These are phyloP conservation scores for Fagopyrum homotropicum DNA, from an alignment of 148 eudicot species.

Conservation along the genomic window DNA sequence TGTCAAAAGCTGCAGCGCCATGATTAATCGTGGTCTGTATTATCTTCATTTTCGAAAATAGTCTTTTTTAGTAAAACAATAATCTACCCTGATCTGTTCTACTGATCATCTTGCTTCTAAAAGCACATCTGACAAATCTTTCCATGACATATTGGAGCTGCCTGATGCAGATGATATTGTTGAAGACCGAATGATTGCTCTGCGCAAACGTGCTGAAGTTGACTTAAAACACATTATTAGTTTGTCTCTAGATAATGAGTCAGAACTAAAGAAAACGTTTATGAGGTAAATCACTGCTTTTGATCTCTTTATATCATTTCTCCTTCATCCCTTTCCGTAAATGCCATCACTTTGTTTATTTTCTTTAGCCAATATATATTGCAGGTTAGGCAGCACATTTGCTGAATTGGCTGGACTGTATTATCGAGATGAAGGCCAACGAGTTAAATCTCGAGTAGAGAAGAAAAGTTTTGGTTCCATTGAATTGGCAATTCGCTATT, in stretches of 20 bases:
- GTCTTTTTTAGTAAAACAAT: neutral
- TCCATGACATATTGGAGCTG: slow-evolving; percentile 8
- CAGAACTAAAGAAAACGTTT: slow-evolving; percentile 62
- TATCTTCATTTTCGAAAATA: neutral
- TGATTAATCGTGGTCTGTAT: neutral
- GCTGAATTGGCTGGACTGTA: slow-evolving; percentile 61
- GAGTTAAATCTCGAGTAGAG: slow-evolving; percentile 73
- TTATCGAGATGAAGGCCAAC: slow-evolving; percentile 88
- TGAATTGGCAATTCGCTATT: slow-evolving; percentile 77
- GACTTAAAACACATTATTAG: slow-evolving; percentile 57
- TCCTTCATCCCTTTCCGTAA: neutral
- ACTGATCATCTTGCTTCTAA: neutral
- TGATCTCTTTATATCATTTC: slow-evolving; percentile 4
- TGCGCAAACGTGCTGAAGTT: slow-evolving; percentile 93
- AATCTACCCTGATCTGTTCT: neutral
- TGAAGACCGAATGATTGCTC: slow-evolving; percentile 82
- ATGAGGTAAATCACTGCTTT: slow-evolving; percentile 41
- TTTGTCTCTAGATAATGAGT: slow-evolving; percentile 47
- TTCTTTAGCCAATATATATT: slow-evolving; percentile 7
- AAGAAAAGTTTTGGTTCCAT: slow-evolving; percentile 56
- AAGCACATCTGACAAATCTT: neutral
- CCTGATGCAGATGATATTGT: slow-evolving; percentile 55
- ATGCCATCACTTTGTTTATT: slow-evolving; percentile 8
- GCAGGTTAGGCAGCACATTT: slow-evolving; percentile 66
- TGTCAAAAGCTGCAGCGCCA: neutral